Evolutionary conservation across 306 rosid genomes (phyloP).

Genomic region (Dalbergia cultrata): DNA sequence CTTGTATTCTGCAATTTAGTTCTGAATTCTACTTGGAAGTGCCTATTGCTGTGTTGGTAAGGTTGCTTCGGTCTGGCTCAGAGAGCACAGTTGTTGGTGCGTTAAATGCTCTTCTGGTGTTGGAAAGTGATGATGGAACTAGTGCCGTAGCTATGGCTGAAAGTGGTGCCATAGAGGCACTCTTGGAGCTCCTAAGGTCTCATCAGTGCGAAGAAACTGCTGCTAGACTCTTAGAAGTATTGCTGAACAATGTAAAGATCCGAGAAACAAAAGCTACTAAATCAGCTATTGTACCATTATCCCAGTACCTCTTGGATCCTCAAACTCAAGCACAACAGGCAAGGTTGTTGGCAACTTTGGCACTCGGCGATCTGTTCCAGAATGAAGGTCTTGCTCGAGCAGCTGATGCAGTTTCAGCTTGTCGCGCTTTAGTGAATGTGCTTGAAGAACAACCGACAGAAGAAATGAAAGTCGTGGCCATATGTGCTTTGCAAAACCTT

Average conservation of each 20-base stretch:
- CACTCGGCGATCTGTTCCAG: conserved; percentile 97
- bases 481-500: conserved; percentile 98
- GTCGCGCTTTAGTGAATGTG: conserved; percentile 97
- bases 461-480: conserved; percentile 99
- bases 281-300: conserved; percentile 87
- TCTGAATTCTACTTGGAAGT: conserved; percentile 98
- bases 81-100: conserved; percentile 91
- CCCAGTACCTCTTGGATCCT: conserved; percentile 98
- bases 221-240: conserved; percentile 92
- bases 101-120: conserved; percentile 93
- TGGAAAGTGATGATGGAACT: conserved; percentile 94
- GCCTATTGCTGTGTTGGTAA: conserved; percentile 95
- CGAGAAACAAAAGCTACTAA: conserved; percentile 94
- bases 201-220: conserved; percentile 98
- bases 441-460: conserved; percentile 99
- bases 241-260: conserved; percentile 93
- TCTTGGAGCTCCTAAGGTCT: conserved; percentile 90
- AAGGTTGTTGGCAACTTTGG: conserved; percentile 94
- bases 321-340: conserved; percentile 99
- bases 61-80: conserved; percentile 94
- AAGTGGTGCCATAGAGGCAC: conserved; percentile 99
- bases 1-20: conserved; percentile 95
- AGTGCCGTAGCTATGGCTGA: conserved; percentile 99
- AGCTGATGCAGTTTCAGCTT: conserved; percentile 94
- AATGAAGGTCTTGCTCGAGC: conserved; percentile 96